phyloP scores from a whole-genome alignment of 148 eudicot species.

The Chenopodium berlandieri region DNA sequence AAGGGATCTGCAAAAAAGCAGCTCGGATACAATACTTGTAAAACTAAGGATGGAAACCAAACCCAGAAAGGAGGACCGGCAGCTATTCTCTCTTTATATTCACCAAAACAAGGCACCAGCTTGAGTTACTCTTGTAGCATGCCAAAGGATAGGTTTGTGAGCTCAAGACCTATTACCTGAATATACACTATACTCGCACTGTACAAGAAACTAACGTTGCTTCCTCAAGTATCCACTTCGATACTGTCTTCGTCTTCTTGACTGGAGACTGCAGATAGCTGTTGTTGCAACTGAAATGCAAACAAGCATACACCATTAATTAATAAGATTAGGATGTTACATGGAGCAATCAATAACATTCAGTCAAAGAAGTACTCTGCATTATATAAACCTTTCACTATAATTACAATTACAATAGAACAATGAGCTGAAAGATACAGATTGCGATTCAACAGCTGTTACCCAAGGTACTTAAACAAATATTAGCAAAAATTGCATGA shows the following conservation, averaged over 20 bases:
- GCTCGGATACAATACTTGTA: constrained; percentile 4
- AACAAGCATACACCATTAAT: constrained; percentile 7
- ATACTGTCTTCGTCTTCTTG: constrained; percentile 48
- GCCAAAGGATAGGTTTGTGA: constrained; percentile 11
- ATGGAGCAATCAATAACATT: background rate
- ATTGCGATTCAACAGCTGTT: background rate
- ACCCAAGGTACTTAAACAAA: too few species aligned
- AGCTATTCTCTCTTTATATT: constrained; percentile 19
- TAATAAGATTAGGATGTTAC: background rate
- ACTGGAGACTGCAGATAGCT: constrained; percentile 44
- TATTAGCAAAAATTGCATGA: too few species aligned
- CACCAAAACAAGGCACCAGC: constrained; percentile 10
- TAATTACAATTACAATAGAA: background rate
- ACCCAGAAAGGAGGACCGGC: constrained; percentile 10
- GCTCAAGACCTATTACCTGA: constrained; percentile 37
- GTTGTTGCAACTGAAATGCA: constrained; percentile 59
- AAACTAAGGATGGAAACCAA: background rate
- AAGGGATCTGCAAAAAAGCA: constrained; percentile 4
- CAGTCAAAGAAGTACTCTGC: background rate
- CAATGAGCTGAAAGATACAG: background rate
- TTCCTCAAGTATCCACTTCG: constrained; percentile 45
- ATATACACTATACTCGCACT: constrained; percentile 49
- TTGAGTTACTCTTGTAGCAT: constrained; percentile 11
- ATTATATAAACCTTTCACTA: background rate
- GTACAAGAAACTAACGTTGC: constrained; percentile 24